Percentiles rank a stretch among this genome's conserved stretches.
phyloP scores from a whole-genome alignment of 768 basidiomycete species.

The Psilocybe subaeruginosa region DNA sequence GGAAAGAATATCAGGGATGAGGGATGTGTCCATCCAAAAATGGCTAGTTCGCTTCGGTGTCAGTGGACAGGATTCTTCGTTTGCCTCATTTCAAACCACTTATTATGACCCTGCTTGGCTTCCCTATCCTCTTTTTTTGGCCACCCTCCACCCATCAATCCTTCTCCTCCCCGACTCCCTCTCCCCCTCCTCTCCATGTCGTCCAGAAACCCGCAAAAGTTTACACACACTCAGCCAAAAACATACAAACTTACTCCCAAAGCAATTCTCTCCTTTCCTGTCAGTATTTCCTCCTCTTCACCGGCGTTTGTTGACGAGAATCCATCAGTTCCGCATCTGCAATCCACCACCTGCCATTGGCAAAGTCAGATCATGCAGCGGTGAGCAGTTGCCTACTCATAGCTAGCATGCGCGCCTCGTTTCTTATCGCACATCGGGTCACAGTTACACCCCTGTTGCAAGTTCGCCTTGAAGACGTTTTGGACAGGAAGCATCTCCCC shows the following conservation, averaged over 20 bases:
- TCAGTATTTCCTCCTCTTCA: background rate
- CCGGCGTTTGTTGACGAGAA: background rate
- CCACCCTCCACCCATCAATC: background rate
- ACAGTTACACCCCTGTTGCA: constrained; percentile 68
- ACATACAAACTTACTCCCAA: constrained; percentile 23
- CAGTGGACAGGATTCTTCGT: constrained; percentile 3
- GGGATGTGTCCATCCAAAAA: constrained; percentile 1
- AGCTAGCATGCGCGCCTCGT: background rate
- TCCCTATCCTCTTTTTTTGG: constrained; percentile 2
- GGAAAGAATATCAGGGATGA: background rate
- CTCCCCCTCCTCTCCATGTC: constrained; percentile 12
- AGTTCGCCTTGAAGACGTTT: constrained; percentile 73
- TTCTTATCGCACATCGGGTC: constrained; percentile 7
- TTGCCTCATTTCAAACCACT: constrained; percentile 8
- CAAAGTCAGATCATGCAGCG: constrained; percentile 68
- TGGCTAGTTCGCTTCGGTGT: constrained; percentile 16
- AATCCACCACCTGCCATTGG: constrained; percentile 70
- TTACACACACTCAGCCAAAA: constrained; percentile 18
- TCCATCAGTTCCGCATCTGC: constrained; percentile 53
- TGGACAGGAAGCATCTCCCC: constrained; percentile 77
- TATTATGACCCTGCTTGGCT: constrained; percentile 10
- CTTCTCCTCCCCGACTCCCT: constrained; percentile 2
- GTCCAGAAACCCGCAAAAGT: constrained; percentile 9
- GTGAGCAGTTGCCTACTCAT: constrained; percentile 28
- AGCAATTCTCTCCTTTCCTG: constrained; percentile 25